Base-by-base conservation (phyloP, 2,329 filamentous ascomycete genomes). In the Drechslerella dactyloides region DNA sequence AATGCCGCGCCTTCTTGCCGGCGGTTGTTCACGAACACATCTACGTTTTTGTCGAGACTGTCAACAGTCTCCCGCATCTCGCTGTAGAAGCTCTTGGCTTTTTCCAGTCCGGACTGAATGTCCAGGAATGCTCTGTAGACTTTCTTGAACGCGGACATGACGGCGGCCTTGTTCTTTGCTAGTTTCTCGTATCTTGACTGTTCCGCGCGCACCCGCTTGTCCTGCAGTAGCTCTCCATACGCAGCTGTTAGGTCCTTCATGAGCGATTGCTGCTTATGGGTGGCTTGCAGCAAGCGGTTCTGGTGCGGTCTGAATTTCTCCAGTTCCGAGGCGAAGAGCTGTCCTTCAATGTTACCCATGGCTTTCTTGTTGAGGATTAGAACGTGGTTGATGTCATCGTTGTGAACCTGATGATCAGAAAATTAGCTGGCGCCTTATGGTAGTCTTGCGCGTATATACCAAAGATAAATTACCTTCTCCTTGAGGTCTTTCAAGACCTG, bases 301-400 rank as follows among this genome's bases (percentile, higher is more conserved):
- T 97, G 94, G 77, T 97, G 91, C 27, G 92, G 90, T 46, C 92
- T 84, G 81, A 97, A 99, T 79, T 99, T 99, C 80, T 97, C 93
- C n/a, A 99, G 84, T 80, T 99, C 94, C 15, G 91, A 88, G 78
- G 97, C 90, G 81, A 99, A 99, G 1, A 99, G 85, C 77, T 96
- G 91, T 11, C 84, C 88, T 79, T 99, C 94, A 77, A 94, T 93
- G 77, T 91, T 96, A 19, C 91, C 85, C 77, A 97, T 93, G 1
- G 91, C 89, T 81, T 97, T 99, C 79, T 97, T 97, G 83, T 99
- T 99, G 69, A 99, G 82, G 63, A 99, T 99, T 70, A 99, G 84
- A 11, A 97, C 93, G 78, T 96, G 94, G 3, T 93, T 97, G 74
- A 99, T 99, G 77, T 99, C 96, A 78, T 99, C 96, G 75, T 90